phyloP scores from a whole-genome alignment of 805 yeast species.

The Suhomyces emberorum region DNA sequence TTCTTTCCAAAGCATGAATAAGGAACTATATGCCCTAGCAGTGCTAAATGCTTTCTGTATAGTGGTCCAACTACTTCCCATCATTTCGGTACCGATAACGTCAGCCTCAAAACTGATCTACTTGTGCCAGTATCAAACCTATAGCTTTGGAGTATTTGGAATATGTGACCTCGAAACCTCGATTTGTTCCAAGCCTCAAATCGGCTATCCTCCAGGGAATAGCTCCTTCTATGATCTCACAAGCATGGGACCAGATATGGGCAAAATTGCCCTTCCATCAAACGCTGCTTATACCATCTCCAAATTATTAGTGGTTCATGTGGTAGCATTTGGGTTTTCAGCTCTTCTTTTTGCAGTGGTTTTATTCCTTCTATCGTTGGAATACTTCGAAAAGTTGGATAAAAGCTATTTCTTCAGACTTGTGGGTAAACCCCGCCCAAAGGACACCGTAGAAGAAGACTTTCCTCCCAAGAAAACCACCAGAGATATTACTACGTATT shows the following conservation, averaged over 20 bases:
- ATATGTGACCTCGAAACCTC: conserved; percentile 28
- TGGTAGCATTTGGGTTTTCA: conserved; percentile 35
- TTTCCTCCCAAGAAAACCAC: neutral
- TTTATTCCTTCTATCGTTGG: conserved; percentile 8
- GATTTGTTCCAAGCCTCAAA: conserved; percentile 30
- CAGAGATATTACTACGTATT: conserved; percentile 20
- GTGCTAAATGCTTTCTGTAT: conserved; percentile 28
- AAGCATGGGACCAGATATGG: conserved; percentile 7
- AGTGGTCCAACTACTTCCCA: conserved; percentile 37
- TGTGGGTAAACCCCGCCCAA: neutral
- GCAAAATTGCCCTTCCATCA: conserved; percentile 38
- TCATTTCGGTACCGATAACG: conserved; percentile 40
- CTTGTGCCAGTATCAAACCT: conserved; percentile 29
- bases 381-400: conserved; percentile 7
- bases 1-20: too few species aligned
- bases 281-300: conserved; percentile 38
- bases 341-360: conserved; percentile 17
- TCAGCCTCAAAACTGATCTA: conserved; percentile 20
- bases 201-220: conserved; percentile 35
- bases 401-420: neutral
- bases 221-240: conserved; percentile 12
- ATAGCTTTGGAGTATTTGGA: conserved; percentile 45
- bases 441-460: conserved; percentile 1
- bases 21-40: conserved; percentile 27
- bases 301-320: conserved; percentile 40